Evolutionary conservation across 768 basidiomycete species (phyloP), one percentile per base, ranked within the genome.

Genomic region (Cystofilobasidium macerans): DNA sequence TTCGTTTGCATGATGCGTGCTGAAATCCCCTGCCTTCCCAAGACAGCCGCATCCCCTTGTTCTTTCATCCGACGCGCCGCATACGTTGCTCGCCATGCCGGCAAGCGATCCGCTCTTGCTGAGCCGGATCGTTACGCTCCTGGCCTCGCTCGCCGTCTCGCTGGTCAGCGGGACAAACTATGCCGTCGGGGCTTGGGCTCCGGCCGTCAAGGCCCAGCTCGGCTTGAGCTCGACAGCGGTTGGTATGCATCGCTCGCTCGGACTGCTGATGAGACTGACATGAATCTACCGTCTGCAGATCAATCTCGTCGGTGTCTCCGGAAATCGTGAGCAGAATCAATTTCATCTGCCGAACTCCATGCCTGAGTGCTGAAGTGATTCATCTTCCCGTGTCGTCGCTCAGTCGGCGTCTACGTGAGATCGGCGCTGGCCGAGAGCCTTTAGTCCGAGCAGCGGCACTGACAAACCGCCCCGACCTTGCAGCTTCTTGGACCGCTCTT

Each of bases 141-240:
- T 62, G 13, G 47, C 48, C 16, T 53, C 47, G 24, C 6, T 62
- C 1, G 22, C 33, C n/a, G 48, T 54, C 13, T n/a, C 85, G 0
- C 74, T 87, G 38, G 75, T 82, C 68, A 83, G 84, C 48, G 86
- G 86, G 30, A 86, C 86, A 11, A 86, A 86, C 70, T 88, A 88
- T 79, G 86, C 87, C 14, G 35, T 68, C 53, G 45, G 53, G 85
- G 90, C 89, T 24, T 95, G 92, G 74, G 84, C 87, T 1, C 90
- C 91, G 0, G 90, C 94, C 73, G 81, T 94, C 6, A 88, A 87
- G 1, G 77, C 84, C n/a, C 82, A 84, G 45, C 81, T 94, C 22
- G 78, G 81, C 54, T 82, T 93, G 59, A 81, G 82, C 4, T 87
- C 92, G 62, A 93, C 90, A 0, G 83, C 87, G 65, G 78, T 89